Conservation (phyloP, 129 eudicot genomes). For the Flaveria robusta region DNA sequence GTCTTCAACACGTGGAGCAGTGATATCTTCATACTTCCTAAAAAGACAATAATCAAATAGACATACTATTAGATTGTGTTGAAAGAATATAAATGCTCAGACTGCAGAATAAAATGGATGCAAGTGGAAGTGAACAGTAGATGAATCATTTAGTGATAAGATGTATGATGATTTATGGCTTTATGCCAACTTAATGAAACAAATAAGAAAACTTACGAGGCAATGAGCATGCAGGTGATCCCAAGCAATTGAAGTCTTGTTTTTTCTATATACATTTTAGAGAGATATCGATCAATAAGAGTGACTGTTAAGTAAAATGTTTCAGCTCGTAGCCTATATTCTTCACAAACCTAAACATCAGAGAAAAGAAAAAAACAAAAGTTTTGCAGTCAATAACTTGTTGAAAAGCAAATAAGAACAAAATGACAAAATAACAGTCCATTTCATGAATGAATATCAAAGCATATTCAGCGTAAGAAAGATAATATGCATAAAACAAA, state of each 20-base stretch:
- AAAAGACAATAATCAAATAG: constrained; percentile 30
- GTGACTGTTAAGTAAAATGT: constrained; percentile 86
- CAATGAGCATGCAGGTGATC: constrained; percentile 97
- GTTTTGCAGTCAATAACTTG: constrained; percentile 3
- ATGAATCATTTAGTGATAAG: background rate
- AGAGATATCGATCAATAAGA: constrained; percentile 86
- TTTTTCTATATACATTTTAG: constrained; percentile 68
- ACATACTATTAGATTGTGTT: constrained; percentile 16
- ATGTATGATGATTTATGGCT: constrained; percentile 17
- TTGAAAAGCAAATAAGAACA: background rate
- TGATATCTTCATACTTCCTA: constrained; percentile 93
- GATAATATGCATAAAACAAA: constrained; percentile 7
- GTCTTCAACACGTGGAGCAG: constrained; percentile 90
- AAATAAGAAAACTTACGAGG: constrained; percentile 77
- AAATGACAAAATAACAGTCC: constrained; percentile 1
- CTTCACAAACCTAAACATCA: constrained; percentile 77
- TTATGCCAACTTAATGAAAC: background rate
- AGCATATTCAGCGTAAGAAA: background rate
- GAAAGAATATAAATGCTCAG: background rate
- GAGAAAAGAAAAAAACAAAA: background rate
- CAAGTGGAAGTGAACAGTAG: constrained; percentile 8
- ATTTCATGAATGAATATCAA: background rate
- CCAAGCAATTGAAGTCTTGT: constrained; percentile 91
- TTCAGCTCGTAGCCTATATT: constrained; percentile 76
- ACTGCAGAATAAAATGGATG: constrained; percentile 1